These are phyloP conservation scores for Theileria annulata DNA, from an alignment of 169 alveolate genomes.

Conservation along the genomic window DNA sequence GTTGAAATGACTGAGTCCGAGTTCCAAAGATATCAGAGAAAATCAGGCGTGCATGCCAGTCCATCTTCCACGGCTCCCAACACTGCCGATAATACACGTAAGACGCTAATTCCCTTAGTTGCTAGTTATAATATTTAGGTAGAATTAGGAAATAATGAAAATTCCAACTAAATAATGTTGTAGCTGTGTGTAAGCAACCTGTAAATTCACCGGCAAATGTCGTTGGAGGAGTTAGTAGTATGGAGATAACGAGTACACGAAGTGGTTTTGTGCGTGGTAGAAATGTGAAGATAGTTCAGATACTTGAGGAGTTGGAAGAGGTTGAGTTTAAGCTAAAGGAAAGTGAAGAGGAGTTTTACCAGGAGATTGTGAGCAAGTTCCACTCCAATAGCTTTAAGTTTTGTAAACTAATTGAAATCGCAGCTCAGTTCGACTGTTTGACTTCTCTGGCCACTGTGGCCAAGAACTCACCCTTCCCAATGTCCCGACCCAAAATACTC, in stretches of 20 bases:
- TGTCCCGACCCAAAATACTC: slow-evolving; percentile 34
- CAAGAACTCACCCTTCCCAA: slow-evolving; percentile 34
- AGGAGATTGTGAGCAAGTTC: slow-evolving; percentile 25
- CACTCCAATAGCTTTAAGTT: slow-evolving; percentile 52
- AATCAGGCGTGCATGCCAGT: not conserved
- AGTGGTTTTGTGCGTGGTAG: slow-evolving; percentile 89
- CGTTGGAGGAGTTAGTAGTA: slow-evolving; percentile 37
- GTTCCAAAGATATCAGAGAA: slow-evolving; percentile 67
- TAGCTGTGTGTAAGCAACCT: not conserved
- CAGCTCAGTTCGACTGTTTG: slow-evolving; percentile 92
- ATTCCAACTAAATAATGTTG: slow-evolving; percentile 73
- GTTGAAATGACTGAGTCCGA: slow-evolving; percentile 84
- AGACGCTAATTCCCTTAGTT: not conserved
- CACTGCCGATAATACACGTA: slow-evolving; percentile 27
- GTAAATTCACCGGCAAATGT: not conserved
- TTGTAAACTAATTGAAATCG: slow-evolving; percentile 71
- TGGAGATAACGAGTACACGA: slow-evolving; percentile 91
- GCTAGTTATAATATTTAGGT: slow-evolving; percentile 52
- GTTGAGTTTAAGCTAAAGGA: slow-evolving; percentile 79
- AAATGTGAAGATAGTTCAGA: slow-evolving; percentile 69
- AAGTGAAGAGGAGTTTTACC: slow-evolving; percentile 70
- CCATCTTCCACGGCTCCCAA: too few relatives aligned
- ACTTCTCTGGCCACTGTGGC: slow-evolving; percentile 82
- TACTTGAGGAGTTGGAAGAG: slow-evolving; percentile 47
- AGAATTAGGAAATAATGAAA: slow-evolving; percentile 78